Percentiles rank a stretch among this genome's conserved stretches.
These are phyloP conservation scores for Rhizopus stolonifer DNA, from an alignment of 371 early-diverging fungal genomes.

Conservation along the genomic window DNA sequence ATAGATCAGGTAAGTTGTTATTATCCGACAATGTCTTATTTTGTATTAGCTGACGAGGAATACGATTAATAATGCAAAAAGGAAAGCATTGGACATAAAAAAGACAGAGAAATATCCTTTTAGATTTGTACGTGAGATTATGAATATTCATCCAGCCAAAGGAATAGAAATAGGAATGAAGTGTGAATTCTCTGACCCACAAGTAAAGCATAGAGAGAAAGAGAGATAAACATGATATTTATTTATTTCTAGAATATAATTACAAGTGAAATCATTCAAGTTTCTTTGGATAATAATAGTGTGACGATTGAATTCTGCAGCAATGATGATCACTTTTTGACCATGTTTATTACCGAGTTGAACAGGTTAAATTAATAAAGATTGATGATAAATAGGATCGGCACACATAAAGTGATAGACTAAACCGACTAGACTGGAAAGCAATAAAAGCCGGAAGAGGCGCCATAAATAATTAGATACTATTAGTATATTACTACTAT, in stretches of 20 bases:
- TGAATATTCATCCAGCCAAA: constrained; percentile 28
- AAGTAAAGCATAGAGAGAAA: neutral
- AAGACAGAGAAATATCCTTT: constrained; percentile 6
- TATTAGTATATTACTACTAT: constrained; percentile 12
- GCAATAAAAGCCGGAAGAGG: constrained; percentile 24
- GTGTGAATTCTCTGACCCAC: neutral
- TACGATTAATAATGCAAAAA: neutral
- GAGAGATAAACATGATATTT: neutral
- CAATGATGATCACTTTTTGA: neutral
- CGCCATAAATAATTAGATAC: constrained; percentile 37
- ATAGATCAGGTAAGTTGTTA: constrained; percentile 37
- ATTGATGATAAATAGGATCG: constrained; percentile 5
- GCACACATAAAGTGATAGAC: constrained; percentile 36
- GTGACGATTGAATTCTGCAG: neutral
- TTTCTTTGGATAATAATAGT: neutral
- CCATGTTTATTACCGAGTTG: neutral
- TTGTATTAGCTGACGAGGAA: neutral
- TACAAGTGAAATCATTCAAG: neutral
- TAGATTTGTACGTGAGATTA: constrained; percentile 22
- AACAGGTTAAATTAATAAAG: neutral
- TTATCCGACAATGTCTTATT: neutral
- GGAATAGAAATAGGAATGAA: constrained; percentile 18
- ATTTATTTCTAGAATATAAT: neutral
- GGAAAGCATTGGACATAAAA: neutral
- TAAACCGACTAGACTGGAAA: constrained; percentile 32